Evolutionary conservation across 352 stramenopile species (phyloP).

Genomic region (Phytophthora meadii): DNA sequence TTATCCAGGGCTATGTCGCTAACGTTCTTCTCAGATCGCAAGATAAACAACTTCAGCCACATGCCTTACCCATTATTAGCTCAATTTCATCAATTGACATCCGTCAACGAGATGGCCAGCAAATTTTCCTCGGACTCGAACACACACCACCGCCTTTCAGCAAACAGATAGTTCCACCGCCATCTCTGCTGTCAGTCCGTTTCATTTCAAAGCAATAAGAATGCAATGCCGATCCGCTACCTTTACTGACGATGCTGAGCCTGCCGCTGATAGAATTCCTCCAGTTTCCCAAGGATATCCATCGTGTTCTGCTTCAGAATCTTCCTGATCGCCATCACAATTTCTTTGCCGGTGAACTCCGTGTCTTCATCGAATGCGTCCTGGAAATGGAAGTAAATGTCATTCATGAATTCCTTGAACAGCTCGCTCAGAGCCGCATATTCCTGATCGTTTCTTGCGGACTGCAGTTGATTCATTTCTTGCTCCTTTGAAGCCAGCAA

Average conservation of each 20-base stretch:
- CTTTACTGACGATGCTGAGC: slow-evolving; percentile 33
- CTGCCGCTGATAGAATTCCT: slow-evolving; percentile 77
- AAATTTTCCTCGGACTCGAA: slow-evolving; percentile 9
- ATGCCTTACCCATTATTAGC: slow-evolving; percentile 3
- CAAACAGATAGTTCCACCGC: slow-evolving; percentile 20
- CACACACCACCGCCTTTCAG: slow-evolving; percentile 7
- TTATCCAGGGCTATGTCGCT: slow-evolving; percentile 9
- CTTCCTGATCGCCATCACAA: slow-evolving; percentile 83
- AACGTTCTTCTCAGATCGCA: not conserved
- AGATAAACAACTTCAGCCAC: not conserved
- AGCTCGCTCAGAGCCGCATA: slow-evolving; percentile 67
- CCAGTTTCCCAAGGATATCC: slow-evolving; percentile 73
- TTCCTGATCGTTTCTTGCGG: slow-evolving; percentile 59
- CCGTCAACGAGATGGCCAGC: slow-evolving; percentile 8
- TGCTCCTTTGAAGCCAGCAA: slow-evolving; percentile 56
- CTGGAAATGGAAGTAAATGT: slow-evolving; percentile 89
- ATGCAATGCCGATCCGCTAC: slow-evolving; percentile 10
- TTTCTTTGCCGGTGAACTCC: slow-evolving; percentile 85
- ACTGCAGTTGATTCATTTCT: slow-evolving; percentile 53
- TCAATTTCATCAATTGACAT: slow-evolving; percentile 6
- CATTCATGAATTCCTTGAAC: slow-evolving; percentile 90
- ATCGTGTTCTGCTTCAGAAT: slow-evolving; percentile 89
- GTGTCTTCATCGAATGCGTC: slow-evolving; percentile 85
- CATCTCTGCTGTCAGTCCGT: slow-evolving; percentile 21
- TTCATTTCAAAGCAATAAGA: slow-evolving; percentile 17